Evolutionary conservation across 768 basidiomycete genomes (phyloP).

Genomic region (Collybiopsis confluens): DNA sequence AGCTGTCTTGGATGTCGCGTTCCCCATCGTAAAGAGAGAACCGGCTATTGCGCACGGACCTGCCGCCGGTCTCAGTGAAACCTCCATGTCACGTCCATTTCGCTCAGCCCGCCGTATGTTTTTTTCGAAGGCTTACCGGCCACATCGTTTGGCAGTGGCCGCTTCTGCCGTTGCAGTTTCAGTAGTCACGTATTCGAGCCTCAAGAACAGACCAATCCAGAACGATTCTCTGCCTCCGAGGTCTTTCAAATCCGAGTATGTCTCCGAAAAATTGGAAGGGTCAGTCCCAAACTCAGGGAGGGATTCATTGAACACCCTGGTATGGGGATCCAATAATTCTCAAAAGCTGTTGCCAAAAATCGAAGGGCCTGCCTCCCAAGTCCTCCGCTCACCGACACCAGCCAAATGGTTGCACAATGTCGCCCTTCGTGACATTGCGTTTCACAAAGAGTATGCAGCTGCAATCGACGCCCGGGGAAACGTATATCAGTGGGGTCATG

Average conservation of each 20-base stretch:
- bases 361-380: constrained; percentile 30
- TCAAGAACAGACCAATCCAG: constrained; percentile 18
- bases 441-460: constrained; percentile 65
- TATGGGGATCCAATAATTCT: constrained; percentile 77
- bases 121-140: neutral
- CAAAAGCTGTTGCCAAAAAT: constrained; percentile 39
- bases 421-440: constrained; percentile 67
- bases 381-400: constrained; percentile 45
- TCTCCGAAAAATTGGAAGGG: neutral
- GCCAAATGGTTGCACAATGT: constrained; percentile 59
- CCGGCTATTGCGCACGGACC: too few species aligned
- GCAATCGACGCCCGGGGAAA: constrained; percentile 79
- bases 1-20: constrained; percentile 53
- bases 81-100: constrained; percentile 3
- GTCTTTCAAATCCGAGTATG: constrained; percentile 4
- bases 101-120: neutral
- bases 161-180: neutral
- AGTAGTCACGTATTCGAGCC: neutral
- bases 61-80: too few species aligned
- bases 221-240: constrained; percentile 26
- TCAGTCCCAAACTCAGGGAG: constrained; percentile 2
- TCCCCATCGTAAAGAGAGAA: constrained; percentile 46
- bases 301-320: constrained; percentile 41
- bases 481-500: constrained; percentile 81
- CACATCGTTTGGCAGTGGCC: neutral